These are phyloP conservation scores for Candida pseudoglaebosa DNA, from an alignment of 805 yeast genomes.

Conservation along the genomic window DNA sequence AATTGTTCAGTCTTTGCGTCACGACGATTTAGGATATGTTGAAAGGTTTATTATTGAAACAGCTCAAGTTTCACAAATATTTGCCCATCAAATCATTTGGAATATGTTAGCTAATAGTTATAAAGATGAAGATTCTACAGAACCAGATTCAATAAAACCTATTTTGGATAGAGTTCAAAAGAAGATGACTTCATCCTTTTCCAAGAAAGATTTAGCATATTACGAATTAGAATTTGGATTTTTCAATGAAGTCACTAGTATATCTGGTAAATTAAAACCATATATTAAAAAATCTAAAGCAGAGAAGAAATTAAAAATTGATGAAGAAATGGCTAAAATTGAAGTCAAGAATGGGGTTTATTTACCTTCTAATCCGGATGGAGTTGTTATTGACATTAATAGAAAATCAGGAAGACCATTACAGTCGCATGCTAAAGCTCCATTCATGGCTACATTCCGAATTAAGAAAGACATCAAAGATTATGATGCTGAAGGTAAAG, in stretches of 20 bases:
- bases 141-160: conserved; percentile 82
- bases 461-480: conserved; percentile 57
- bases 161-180: conserved; percentile 67
- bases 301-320: conserved; percentile 93
- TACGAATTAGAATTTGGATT: conserved; percentile 84
- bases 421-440: conserved; percentile 98
- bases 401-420: conserved; percentile 89
- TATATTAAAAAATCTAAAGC: conserved; percentile 91
- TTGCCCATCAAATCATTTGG: conserved; percentile 98
- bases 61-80: conserved; percentile 82
- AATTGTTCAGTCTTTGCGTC: conserved; percentile 87
- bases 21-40: conserved; percentile 80
- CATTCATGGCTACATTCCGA: conserved; percentile 93
- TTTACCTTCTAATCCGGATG: conserved; percentile 95
- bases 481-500: conserved; percentile 36
- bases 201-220: conserved; percentile 55
- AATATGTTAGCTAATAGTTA: conserved; percentile 91
- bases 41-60: conserved; percentile 87
- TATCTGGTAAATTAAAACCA: conserved; percentile 93
- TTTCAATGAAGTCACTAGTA: conserved; percentile 86
- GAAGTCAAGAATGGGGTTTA: conserved; percentile 60
- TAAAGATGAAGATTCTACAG: conserved; percentile 80
- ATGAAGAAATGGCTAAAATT: conserved; percentile 78
- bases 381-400: conserved; percentile 86
- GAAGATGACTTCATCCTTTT: conserved; percentile 60